Base-by-base conservation (phyloP, 306 rosid genomes). In the Quercus parvula region DNA sequence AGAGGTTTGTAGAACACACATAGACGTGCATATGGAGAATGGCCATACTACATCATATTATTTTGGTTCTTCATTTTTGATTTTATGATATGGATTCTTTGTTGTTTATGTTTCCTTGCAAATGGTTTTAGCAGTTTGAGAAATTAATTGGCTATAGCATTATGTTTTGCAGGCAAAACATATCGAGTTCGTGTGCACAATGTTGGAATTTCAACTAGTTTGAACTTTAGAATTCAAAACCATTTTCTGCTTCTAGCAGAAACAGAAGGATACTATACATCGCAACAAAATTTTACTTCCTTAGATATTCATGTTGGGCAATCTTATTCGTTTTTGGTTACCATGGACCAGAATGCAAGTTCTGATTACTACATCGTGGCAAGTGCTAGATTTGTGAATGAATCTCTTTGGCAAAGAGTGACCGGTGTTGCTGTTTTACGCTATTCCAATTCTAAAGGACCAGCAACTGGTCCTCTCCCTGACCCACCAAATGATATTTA, bases 221-320 rank as follows among this genome's bases (percentile, higher is more conserved):
- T 94, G 86, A 94, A 92, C 86, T 94, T 94, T 14, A 91, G 99
- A 85, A 90, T 92, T 82, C 97, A 94, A 84, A 90, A 55, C 77
- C 99, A 94, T 54, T 88, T 84, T 81, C 73, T 94, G 46, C 77
- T 88, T 69, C 84, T 94, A 63, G 99, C 77, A 20, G 99, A 94
- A 77, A 88, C 95, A 17, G 97, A 94, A 85, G 99, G 97, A 1
- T 30, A 67, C 73, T 94, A 94, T 79, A 87, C 97, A 13, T 25
- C 28, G 57, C 96, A 91, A 82, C 79, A 85, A 80, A 92, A 94
- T 81, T 91, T 62, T 76, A 82, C 95, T 4, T 72, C 81, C 74
- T 86, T 94, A 59, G 99, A 94, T 78, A 90, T 94, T 74, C 97
- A 91, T 80, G 95, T 91, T 66, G 97, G 99, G 70, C 97, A 94